Conservation (phyloP, 352 stramenopile genomes). For the Pythium scleroteichum region DNA sequence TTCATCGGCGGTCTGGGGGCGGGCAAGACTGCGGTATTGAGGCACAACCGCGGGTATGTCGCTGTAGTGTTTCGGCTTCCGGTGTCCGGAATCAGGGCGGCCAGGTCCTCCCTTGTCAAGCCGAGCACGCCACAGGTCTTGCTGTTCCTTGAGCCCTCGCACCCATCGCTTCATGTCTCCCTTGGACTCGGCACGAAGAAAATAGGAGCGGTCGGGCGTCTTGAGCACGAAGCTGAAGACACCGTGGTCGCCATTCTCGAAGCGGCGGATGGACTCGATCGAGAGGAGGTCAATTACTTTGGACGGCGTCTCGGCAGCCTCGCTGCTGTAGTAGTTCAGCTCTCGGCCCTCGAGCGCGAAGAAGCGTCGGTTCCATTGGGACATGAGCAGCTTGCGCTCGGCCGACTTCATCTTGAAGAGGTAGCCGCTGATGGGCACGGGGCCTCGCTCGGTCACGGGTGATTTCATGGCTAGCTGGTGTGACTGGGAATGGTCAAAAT, state of each 20-base stretch:
- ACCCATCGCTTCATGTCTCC: slow-evolving; percentile 90
- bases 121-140: slow-evolving; percentile 78
- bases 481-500: too few relatives aligned
- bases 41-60: slow-evolving; percentile 48
- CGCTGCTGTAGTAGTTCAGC: slow-evolving; percentile 81
- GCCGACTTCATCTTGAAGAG: slow-evolving; percentile 84
- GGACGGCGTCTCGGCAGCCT: slow-evolving; percentile 55
- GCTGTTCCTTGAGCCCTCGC: slow-evolving; percentile 75
- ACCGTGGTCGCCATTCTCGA: slow-evolving; percentile 83
- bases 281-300: slow-evolving; percentile 72
- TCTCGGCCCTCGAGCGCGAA: slow-evolving; percentile 73
- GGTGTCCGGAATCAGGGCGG: slow-evolving; percentile 33
- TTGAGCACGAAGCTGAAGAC: slow-evolving; percentile 84
- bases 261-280: slow-evolving; percentile 79
- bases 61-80: slow-evolving; percentile 78
- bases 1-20: slow-evolving; percentile 30
- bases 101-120: slow-evolving; percentile 29
- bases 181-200: slow-evolving; percentile 77
- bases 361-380: slow-evolving; percentile 83
- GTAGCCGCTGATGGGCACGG: slow-evolving; percentile 79
- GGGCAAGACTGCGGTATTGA: slow-evolving; percentile 37
- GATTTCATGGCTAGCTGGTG: slow-evolving; percentile 43
- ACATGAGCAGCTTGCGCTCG: slow-evolving; percentile 55
- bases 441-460: slow-evolving; percentile 43
- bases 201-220: slow-evolving; percentile 73